Percentiles rank a stretch among this genome's conserved stretches.
phyloP scores from a whole-genome alignment of 2,329 filamentous ascomycete species.

The Pezicula carpinea region DNA sequence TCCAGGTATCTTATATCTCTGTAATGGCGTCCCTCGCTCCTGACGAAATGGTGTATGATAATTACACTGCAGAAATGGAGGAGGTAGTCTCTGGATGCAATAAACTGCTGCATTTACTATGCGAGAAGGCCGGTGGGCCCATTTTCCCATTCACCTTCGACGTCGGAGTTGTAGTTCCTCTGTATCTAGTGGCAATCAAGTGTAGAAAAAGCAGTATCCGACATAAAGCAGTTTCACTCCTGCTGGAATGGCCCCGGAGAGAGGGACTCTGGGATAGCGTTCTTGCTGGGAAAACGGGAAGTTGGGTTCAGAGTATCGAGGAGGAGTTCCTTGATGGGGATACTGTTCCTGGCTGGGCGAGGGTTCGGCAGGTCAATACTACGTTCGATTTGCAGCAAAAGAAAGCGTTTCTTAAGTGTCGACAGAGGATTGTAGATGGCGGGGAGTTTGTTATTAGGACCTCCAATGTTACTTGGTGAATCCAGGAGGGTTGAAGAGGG shows the following conservation, averaged over 20 bases:
- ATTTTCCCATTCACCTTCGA: slow-evolving; percentile 50
- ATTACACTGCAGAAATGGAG: neutral
- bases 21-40: neutral
- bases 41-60: neutral
- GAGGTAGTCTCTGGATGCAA: slow-evolving; percentile 1
- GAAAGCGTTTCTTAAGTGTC: neutral
- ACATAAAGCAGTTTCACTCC: slow-evolving; percentile 55
- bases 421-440: neutral
- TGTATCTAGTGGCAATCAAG: slow-evolving; percentile 61
- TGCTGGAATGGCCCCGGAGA: slow-evolving; percentile 53
- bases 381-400: neutral
- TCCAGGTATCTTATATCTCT: neutral
- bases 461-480: neutral
- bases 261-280: slow-evolving; percentile 61
- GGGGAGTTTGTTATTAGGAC: neutral
- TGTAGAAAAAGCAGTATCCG: slow-evolving; percentile 52
- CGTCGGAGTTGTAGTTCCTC: slow-evolving; percentile 56
- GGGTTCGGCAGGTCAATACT: neutral
- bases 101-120: slow-evolving; percentile 4
- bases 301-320: slow-evolving; percentile 16
- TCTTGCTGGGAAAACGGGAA: slow-evolving; percentile 8
- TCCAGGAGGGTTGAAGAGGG: neutral
- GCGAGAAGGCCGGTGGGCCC: neutral
- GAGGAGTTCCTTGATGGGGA: slow-evolving; percentile 6
- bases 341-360: neutral